These are phyloP conservation scores for Echeveria elegans DNA, from an alignment of 164 flowering plant genomes.

Conservation along the genomic window DNA sequence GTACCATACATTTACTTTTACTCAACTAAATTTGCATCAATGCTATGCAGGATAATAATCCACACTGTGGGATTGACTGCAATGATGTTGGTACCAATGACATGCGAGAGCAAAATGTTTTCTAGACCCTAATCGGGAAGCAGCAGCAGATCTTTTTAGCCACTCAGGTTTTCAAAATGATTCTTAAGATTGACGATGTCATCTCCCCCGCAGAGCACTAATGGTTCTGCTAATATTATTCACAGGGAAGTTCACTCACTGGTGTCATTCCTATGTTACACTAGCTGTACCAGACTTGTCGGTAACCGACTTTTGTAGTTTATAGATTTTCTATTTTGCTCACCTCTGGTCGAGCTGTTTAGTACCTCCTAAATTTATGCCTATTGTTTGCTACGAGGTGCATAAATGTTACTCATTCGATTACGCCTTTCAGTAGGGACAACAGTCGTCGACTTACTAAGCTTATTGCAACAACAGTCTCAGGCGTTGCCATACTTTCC, in stretches of 20 bases:
- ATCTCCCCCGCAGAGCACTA: slow-evolving; percentile 68
- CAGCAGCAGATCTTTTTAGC: slow-evolving; percentile 92
- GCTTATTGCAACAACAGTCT: background rate
- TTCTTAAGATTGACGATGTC: no score
- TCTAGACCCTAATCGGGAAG: slow-evolving; percentile 87
- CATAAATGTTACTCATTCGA: no score
- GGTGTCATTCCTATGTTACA: background rate
- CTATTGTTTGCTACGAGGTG: no score
- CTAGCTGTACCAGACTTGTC: no score
- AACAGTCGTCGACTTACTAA: no score
- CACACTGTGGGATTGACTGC: slow-evolving; percentile 82
- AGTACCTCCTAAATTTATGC: no score
- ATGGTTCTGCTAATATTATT: slow-evolving; percentile 4
- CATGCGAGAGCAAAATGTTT: slow-evolving; percentile 92
- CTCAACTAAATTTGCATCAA: background rate
- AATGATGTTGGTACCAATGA: slow-evolving; percentile 95
- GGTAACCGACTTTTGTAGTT: no score
- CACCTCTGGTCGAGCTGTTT: no score
- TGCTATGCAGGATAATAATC: slow-evolving; percentile 63
- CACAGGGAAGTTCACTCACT: background rate
- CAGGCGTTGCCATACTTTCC: background rate
- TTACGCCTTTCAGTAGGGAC: no score
- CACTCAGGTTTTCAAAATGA: no score
- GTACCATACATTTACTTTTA: background rate
- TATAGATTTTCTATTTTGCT: no score